Conservation (phyloP, 495 filamentous ascomycete genomes). For the Chaetomidium leptoderma region DNA sequence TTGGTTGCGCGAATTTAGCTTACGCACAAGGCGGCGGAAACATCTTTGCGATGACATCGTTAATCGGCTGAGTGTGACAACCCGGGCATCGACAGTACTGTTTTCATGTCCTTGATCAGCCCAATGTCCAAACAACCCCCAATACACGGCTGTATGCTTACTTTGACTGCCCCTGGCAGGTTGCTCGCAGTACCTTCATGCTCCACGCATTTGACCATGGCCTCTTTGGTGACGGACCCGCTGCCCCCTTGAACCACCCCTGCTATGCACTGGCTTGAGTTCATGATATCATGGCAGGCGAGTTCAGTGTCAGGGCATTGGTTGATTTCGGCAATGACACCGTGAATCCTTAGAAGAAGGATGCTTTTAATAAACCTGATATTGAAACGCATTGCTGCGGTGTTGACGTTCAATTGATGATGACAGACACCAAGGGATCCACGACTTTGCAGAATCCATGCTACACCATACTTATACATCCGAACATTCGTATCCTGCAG, state of each 20-base stretch:
- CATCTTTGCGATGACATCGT: not conserved
- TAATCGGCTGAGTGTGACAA: not conserved
- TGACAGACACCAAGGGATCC: not conserved
- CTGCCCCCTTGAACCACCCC: not conserved
- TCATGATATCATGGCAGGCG: not conserved
- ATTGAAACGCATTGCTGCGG: not conserved
- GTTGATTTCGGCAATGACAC: not conserved
- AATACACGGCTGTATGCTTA: not conserved
- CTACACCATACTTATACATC: too few species aligned
- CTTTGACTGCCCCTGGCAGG: not conserved
- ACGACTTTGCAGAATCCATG: too few species aligned
- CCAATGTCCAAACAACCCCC: too few species aligned
- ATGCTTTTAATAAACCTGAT: not conserved
- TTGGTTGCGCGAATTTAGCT: not conserved
- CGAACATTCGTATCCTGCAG: too few species aligned
- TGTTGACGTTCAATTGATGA: not conserved
- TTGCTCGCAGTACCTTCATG: not conserved
- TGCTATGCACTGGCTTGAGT: not conserved
- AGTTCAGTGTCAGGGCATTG: not conserved
- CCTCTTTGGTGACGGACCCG: not conserved
- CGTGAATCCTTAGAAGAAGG: not conserved
- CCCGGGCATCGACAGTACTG: not conserved
- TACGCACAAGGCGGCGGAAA: not conserved
- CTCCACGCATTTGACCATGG: conserved; percentile 1
- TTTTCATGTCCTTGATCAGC: not conserved